Evolutionary conservation across 2,329 filamentous ascomycete genomes (phyloP), one percentile per base, ranked within the genome.

Genomic region (Sphaerostilbella broomeana): DNA sequence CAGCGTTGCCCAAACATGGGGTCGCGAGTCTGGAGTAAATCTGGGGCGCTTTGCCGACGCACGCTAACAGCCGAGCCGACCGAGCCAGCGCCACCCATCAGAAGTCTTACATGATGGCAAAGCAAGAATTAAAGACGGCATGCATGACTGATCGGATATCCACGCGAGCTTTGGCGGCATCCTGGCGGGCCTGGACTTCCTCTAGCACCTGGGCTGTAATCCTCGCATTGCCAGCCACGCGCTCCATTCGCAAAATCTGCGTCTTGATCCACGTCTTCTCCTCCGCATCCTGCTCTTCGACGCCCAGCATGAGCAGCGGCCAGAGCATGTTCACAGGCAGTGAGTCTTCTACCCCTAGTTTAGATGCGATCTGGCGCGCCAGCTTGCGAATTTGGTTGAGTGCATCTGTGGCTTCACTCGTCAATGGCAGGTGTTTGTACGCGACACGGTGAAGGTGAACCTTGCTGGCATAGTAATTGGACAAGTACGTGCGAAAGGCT

Each of bases 361-460:
- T 59, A 2, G 47, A 46, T 8, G 53, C 53, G 39, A 76, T 68
- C 24, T 69, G 58, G 24, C 63, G 61, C 15, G 67, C 64, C 3
- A 75, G 57, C 10, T 57, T 61, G 19, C 68, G 67, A 44, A 75
- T 75, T 29, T 68, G 67, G n/a, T 54, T 52, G 38, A 75, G 61
- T 1, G 70, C 72, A 21, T 67, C 62, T 2, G 52, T 53, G 1
- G 71, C 64, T 37, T 74, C 68, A n/a, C 61, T 58, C 0, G 72
- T 74, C 28, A 73, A 58, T 1, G 73, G 73, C 5, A 76, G 60
- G 15, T 59, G 62, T 48, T 70, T 72, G 54, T 76, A 75, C 3
- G 73, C 73, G 7, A 77, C 73, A 3, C 73, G 64, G 48, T 77
- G 73, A 3, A 77, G 61, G 47, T 76, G 71, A 19, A 78, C 64